Evolutionary conservation across 208 protist genomes (phyloP), one percentile per base, ranked within the genome.

Genomic region (Acanthamoeba sp.): DNA sequence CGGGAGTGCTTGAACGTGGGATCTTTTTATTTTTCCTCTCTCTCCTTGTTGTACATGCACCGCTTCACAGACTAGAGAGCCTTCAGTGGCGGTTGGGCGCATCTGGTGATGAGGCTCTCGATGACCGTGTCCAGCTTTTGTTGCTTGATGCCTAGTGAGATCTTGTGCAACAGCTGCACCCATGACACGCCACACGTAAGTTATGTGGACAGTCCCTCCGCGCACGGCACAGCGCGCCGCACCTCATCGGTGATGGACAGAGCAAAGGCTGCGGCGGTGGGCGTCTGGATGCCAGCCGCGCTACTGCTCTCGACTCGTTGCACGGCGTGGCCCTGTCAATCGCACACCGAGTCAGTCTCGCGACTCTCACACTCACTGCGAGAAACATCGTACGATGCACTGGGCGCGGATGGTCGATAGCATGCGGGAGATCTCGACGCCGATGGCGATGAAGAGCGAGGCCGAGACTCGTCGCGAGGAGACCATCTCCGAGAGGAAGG

Each of bases 201-300:
- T 3, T 38, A 27, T 36, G 20, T 7, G 59, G 18, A 24, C 20
- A 69, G 59, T 3, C 5, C 16, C 22, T 4, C 36, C 10, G 18
- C 10, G 29, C 5, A 20, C 5, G 3, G 32, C 29, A 32, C 24
- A 3, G 73, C 10, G 3, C 10, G 5, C 36, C 29, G n/a, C 36
- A 84, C 73, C 34, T 84, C 78, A 55, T 50, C 78, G n/a, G 40
- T 62, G 78, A 88, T 88, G 34, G 78, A 34, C 42, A 88, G 78
- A 22, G 45, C 34, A 22, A 88, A 88, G 24, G 78, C 78, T n/a
- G 78, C 42, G 9, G 78, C 78, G 2, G 42, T 59, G 7, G 78
- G 78, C 14, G 78, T 88, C 42, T 88, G 78, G 38, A 88, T 88
- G 9, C 50, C 78, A n/a, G 40, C 42, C 55, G 22, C 55, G 42